Percentiles rank a stretch among this genome's conserved stretches.
phyloP scores from a whole-genome alignment of 2,329 filamentous ascomycete species.

The Thielaviopsis cerberus region DNA sequence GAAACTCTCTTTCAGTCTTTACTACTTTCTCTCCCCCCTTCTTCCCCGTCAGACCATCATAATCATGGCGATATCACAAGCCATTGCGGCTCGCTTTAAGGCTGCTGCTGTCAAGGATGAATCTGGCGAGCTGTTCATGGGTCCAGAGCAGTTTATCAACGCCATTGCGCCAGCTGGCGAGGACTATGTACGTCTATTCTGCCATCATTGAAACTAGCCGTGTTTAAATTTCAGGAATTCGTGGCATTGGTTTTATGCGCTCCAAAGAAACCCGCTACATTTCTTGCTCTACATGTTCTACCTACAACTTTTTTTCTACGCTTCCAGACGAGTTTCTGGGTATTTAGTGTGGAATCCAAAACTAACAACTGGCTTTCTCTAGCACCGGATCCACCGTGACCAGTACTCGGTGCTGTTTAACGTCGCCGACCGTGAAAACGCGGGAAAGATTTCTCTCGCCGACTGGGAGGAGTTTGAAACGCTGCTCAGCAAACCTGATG shows the following conservation, averaged over 20 bases:
- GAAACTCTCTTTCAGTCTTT: background rate
- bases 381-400: slow-evolving; percentile 96
- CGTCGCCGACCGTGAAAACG: slow-evolving; percentile 64
- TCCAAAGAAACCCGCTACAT: background rate
- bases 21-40: background rate
- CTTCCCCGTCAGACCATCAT: background rate
- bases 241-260: background rate
- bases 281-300: background rate
- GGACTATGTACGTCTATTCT: slow-evolving; percentile 59
- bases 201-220: background rate
- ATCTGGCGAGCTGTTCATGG: slow-evolving; percentile 63
- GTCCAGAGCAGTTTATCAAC: slow-evolving; percentile 70
- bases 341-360: background rate
- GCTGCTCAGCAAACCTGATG: slow-evolving; percentile 79
- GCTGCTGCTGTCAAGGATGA: slow-evolving; percentile 59
- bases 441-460: slow-evolving; percentile 54
- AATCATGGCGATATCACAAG: slow-evolving; percentile 8
- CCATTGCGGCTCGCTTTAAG: slow-evolving; percentile 48
- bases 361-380: slow-evolving; percentile 9
- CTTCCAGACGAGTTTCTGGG: background rate
- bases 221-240: background rate
- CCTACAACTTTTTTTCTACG: background rate
- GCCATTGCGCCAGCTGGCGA: slow-evolving; percentile 73
- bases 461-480: slow-evolving; percentile 94
- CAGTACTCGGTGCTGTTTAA: slow-evolving; percentile 88